Conservation (phyloP, 2,329 filamentous ascomycete genomes). For the Ilyonectria destructans region DNA sequence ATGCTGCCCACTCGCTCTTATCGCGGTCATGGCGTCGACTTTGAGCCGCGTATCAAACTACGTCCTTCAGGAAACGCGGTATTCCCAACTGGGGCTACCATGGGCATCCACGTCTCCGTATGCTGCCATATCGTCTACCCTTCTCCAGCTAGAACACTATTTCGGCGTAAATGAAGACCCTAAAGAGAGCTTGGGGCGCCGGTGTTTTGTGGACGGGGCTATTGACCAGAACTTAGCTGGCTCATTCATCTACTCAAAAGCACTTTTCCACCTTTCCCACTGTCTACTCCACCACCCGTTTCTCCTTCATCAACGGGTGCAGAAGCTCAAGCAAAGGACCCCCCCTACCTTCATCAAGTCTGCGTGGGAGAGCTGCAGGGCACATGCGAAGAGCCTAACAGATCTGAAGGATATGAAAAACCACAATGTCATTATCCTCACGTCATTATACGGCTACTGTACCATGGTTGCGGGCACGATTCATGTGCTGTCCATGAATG, state of each 20-base stretch:
- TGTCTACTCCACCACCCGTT: constrained; percentile 17
- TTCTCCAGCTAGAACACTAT: constrained; percentile 9
- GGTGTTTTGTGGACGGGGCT: not conserved
- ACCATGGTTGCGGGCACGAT: constrained; percentile 15
- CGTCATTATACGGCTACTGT: constrained; percentile 8
- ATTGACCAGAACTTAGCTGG: constrained; percentile 2
- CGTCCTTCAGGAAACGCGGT: not conserved
- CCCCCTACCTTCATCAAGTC: constrained; percentile 2
- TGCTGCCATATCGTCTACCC: constrained; percentile 8
- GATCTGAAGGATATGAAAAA: constrained; percentile 1
- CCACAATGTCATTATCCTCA: constrained; percentile 10
- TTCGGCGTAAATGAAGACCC: constrained; percentile 11
- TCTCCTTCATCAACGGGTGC: constrained; percentile 12
- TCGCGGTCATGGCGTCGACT: constrained; percentile 13
- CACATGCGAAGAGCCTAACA: constrained; percentile 6
- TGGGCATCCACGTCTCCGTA: constrained; percentile 9
- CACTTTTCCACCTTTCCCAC: constrained; percentile 15
- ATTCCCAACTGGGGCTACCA: not conserved
- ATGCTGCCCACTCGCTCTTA: constrained; percentile 13
- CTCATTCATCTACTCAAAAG: constrained; percentile 11
- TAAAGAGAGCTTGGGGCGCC: not conserved
- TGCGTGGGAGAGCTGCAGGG: constrained; percentile 4
- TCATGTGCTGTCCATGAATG: constrained; percentile 11
- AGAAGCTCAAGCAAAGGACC: constrained; percentile 6
- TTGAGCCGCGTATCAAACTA: constrained; percentile 7